Percentiles rank a stretch among this genome's conserved stretches.
These are phyloP conservation scores for Plantago elongata DNA, from an alignment of 257 asterid genomes.

Conservation along the genomic window DNA sequence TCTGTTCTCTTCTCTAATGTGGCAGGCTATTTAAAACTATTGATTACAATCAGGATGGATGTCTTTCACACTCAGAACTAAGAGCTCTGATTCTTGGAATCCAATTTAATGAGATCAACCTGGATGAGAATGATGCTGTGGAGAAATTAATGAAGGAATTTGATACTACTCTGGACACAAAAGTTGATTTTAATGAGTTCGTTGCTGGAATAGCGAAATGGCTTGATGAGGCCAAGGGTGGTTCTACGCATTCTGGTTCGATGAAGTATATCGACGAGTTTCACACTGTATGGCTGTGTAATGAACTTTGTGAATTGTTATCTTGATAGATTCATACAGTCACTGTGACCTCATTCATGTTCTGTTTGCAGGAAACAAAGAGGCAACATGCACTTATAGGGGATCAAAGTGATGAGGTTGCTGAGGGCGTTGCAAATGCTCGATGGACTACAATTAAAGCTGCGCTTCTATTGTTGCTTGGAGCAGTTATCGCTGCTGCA, in stretches of 20 bases:
- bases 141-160: conserved; percentile 67
- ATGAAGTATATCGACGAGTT: conserved; percentile 48
- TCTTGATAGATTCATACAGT: background rate
- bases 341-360: background rate
- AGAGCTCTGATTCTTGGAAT: conserved; percentile 76
- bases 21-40: conserved; percentile 61
- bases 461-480: conserved; percentile 57
- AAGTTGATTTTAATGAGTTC: conserved; percentile 52
- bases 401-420: conserved; percentile 56
- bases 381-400: conserved; percentile 65
- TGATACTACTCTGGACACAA: conserved; percentile 45
- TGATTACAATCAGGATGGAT: conserved; percentile 52
- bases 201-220: conserved; percentile 53
- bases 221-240: conserved; percentile 65
- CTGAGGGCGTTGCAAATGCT: conserved; percentile 54
- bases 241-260: conserved; percentile 36
- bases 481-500: conserved; percentile 78
- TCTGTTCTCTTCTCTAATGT: conserved; percentile 15
- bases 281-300: conserved; percentile 47
- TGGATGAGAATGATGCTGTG: conserved; percentile 55
- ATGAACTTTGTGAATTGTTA: background rate
- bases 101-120: conserved; percentile 52
- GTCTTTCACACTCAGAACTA: conserved; percentile 55
- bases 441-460: conserved; percentile 53
- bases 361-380: conserved; percentile 60